These are phyloP conservation scores for Plasmodium fragile DNA, from an alignment of 169 alveolate genomes.

Conservation along the genomic window DNA sequence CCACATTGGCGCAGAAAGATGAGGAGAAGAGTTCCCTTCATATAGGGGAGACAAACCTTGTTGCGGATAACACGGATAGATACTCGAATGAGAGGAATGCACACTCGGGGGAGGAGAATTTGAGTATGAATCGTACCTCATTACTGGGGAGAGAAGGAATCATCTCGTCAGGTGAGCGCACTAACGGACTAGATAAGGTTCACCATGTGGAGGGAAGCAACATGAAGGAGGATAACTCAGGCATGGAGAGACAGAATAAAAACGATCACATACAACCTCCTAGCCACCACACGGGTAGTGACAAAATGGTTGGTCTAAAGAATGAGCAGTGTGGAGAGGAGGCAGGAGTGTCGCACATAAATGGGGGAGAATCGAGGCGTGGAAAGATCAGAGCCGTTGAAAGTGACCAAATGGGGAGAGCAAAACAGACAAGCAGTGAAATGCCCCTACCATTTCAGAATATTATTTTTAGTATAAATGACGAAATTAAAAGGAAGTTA, in stretches of 20 bases:
- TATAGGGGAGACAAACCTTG: neutral
- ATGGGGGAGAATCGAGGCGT: neutral
- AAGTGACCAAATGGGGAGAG: neutral
- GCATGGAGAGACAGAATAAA: neutral
- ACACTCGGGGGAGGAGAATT: neutral
- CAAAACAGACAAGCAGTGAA: neutral
- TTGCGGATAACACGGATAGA: neutral
- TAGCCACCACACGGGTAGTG: neutral
- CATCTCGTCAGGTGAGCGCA: neutral
- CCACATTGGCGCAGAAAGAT: neutral
- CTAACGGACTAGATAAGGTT: neutral
- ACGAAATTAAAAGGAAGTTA: constrained; percentile 4
- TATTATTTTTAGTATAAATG: constrained; percentile 3
- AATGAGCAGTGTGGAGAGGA: neutral
- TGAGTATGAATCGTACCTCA: neutral
- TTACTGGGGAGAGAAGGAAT: neutral
- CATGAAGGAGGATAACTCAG: neutral
- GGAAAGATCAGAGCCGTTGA: neutral
- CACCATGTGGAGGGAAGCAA: neutral
- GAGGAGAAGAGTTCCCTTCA: neutral
- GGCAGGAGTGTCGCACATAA: neutral
- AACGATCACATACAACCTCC: neutral
- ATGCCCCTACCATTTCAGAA: neutral
- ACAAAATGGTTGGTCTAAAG: neutral
- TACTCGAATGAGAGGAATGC: neutral